Base-by-base conservation (phyloP, 1,284 basidiomycete genomes). In the Ustilago esculenta region DNA sequence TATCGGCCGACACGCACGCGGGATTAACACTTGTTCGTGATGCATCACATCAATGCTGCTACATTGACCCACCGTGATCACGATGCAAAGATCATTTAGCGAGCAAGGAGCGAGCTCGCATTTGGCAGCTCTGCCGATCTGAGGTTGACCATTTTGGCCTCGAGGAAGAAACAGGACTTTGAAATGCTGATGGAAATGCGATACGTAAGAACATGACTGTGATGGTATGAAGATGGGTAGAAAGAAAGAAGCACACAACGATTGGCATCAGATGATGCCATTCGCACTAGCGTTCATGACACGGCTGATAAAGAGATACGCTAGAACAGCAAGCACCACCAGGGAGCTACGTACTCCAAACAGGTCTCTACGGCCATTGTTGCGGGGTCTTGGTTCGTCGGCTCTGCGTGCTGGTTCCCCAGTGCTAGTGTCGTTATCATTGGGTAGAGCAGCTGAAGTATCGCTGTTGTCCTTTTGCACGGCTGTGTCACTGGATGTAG, bases 291-390 rank as follows among this genome's bases (percentile, higher is more conserved):
- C 57, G 24, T 65, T 65, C 57, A 70, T 61, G 5, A 72, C 45
- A n/a, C 72, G 56, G 20, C 68, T 74, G 45, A 74, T 44, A 49
- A 74, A 74, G 29, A 74, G 64, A 57, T 74, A 74, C 23, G 72
- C 68, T 37, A 74, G 60, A 29, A 74, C 56, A 10, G 68, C 68
- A 11, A 72, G 41, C 24, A 68, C 60, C 43, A 74, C 54, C 48
- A 65, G 48, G 44, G 67, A 70, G 49, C 61, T 65, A 39, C 67
- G 67, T 35, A 63, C 24, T 5, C 67, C 67, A 24, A 70, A 61
- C 49, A 60, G 25, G 32, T 65, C 67, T 52, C 59, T 45, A 11
- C 65, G 53, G 15, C 52, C 37, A 40, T 57, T 53, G 15, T 44
- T 52, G 29, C 25, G 32, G 32, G 48, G 48, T 52, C 29, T 42